These are phyloP conservation scores for Penicillium glabrum DNA, from an alignment of 2,329 filamentous ascomycete species.

Conservation along the genomic window DNA sequence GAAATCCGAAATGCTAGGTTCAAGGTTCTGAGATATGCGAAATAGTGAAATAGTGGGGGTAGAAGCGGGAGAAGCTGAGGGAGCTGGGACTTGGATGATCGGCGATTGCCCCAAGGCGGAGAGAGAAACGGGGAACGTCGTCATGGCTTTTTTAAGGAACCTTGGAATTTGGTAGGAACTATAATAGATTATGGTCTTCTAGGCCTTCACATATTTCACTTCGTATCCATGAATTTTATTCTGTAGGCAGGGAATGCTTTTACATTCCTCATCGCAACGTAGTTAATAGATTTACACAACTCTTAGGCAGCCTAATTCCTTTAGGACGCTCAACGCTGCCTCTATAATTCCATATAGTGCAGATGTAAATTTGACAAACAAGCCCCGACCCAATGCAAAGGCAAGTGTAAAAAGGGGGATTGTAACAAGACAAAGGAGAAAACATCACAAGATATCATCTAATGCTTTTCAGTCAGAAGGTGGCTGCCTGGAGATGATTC, in stretches of 20 bases:
- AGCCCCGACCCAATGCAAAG: constrained; percentile 16
- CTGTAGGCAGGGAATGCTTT: background rate
- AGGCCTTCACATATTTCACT: background rate
- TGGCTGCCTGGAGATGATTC: constrained; percentile 15
- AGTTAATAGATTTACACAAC: constrained; percentile 13
- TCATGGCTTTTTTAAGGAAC: constrained; percentile 14
- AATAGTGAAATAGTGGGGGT: constrained; percentile 5
- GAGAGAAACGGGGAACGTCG: constrained; percentile 21
- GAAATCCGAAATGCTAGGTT: background rate
- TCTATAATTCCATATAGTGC: constrained; percentile 2
- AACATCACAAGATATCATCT: constrained; percentile 5
- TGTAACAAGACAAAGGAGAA: constrained; percentile 6
- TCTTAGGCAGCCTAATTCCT: constrained; percentile 9
- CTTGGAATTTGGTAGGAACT: background rate
- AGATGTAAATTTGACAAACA: constrained; percentile 16
- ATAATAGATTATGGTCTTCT: background rate
- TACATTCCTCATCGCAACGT: background rate
- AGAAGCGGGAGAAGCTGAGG: constrained; percentile 18
- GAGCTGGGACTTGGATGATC: constrained; percentile 23
- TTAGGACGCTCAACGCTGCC: constrained; percentile 9
- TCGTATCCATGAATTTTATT: background rate
- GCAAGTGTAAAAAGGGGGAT: background rate
- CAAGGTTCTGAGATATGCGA: constrained; percentile 8
- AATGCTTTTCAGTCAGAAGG: constrained; percentile 19
- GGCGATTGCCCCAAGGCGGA: constrained; percentile 24